Percentiles rank a stretch among this genome's conserved stretches.
Evolutionary conservation across 306 rosid species (phyloP).

Genomic region (Inga oerstediana): DNA sequence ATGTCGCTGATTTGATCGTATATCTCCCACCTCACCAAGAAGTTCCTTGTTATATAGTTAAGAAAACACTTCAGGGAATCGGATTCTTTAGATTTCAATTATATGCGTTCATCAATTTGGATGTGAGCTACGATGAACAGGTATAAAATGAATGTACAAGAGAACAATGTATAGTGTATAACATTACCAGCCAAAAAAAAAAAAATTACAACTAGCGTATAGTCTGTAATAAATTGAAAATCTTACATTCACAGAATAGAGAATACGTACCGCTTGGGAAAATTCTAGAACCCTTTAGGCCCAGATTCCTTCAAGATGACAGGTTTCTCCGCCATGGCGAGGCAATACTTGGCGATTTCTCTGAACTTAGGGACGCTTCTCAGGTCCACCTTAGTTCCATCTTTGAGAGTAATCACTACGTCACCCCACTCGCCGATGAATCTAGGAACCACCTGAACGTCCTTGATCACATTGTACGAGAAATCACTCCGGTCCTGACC

Average conservation of each 20-base stretch:
- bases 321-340: constrained; percentile 59
- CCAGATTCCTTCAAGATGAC: constrained; percentile 40
- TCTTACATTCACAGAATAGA: constrained; percentile 7
- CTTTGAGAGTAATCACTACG: constrained; percentile 73
- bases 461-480: constrained; percentile 72
- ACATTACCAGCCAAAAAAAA: neutral
- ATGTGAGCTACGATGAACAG: neutral
- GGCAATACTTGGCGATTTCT: constrained; percentile 82
- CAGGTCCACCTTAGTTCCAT: constrained; percentile 85
- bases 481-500: constrained; percentile 89
- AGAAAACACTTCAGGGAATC: neutral
- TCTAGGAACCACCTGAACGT: constrained; percentile 90
- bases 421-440: constrained; percentile 98
- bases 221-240: neutral
- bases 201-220: neutral
- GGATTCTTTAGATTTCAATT: neutral
- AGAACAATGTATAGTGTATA: neutral
- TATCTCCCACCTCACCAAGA: neutral
- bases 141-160: neutral
- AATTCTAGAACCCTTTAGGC: constrained; percentile 65
- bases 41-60: neutral
- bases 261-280: constrained; percentile 21
- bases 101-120: neutral
- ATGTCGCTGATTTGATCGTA: neutral
- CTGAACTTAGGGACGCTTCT: constrained; percentile 89